Conservation (phyloP, 768 basidiomycete genomes). For the Boletus tylopilopsis region DNA sequence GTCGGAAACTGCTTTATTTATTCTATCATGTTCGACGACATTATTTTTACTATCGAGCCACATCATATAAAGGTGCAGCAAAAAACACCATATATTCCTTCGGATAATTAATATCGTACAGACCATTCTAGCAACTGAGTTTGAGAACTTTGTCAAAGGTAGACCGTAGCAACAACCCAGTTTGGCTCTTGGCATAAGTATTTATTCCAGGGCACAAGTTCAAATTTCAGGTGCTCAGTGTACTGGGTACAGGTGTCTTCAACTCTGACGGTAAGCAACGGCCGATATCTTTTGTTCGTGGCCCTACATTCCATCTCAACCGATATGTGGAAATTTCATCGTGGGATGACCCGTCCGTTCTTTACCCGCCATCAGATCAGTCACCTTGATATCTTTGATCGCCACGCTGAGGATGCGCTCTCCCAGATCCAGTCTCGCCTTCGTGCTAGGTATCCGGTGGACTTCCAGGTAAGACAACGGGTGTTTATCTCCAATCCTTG, state of each 20-base stretch:
- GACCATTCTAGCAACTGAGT: constrained; percentile 37
- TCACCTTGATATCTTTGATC: constrained; percentile 40
- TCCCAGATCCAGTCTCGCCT: constrained; percentile 32
- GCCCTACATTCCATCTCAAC: too few species aligned
- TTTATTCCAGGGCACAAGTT: constrained; percentile 20
- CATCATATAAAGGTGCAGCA: constrained; percentile 49
- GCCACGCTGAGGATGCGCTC: constrained; percentile 33
- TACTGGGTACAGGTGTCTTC: constrained; percentile 38
- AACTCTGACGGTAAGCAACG: constrained; percentile 37
- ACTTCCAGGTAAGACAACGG: too few species aligned
- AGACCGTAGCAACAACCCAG: background rate
- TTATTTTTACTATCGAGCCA: constrained; percentile 47
- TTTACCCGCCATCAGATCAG: constrained; percentile 37
- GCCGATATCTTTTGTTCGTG: too few species aligned
- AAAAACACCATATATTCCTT: too few species aligned
- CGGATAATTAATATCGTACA: constrained; percentile 6
- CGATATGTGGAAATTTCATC: constrained; percentile 42
- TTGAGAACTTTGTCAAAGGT: constrained; percentile 37
- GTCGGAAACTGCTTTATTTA: constrained; percentile 12
- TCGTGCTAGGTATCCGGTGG: constrained; percentile 35
- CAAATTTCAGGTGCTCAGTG: constrained; percentile 21
- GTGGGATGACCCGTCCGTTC: constrained; percentile 41
- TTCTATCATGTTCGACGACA: constrained; percentile 37
- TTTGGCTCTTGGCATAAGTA: background rate
- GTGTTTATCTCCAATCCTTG: too few species aligned